These are phyloP conservation scores for Globisporangium radiosum DNA, from an alignment of 352 stramenopile species.

Conservation along the genomic window DNA sequence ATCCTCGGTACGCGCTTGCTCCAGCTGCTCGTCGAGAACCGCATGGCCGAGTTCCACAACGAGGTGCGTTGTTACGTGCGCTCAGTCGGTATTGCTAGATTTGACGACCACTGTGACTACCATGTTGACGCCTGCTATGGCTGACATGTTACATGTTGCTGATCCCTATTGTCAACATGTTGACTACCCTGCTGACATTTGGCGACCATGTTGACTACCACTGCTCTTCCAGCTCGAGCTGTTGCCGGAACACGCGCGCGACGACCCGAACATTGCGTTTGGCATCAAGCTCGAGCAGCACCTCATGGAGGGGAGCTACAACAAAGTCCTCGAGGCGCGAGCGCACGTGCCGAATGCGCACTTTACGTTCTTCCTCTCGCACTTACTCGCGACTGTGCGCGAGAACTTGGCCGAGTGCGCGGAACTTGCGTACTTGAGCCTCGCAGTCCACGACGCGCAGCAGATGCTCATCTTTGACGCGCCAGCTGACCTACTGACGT, in stretches of 20 bases:
- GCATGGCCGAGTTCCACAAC: conserved; percentile 92
- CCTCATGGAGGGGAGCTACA: conserved; percentile 91
- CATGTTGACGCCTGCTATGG: no score
- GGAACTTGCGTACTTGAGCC: conserved; percentile 90
- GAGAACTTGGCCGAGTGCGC: conserved; percentile 95
- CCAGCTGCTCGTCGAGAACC: conserved; percentile 88
- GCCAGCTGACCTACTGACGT: conserved; percentile 69
- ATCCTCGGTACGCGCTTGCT: conserved; percentile 88
- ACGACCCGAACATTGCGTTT: conserved; percentile 85
- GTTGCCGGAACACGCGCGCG: conserved; percentile 72
- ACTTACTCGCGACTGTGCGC: conserved; percentile 91
- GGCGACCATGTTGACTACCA: no score
- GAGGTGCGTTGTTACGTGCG: conserved; percentile 31
- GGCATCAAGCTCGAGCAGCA: conserved; percentile 89
- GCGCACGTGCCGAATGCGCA: conserved; percentile 87
- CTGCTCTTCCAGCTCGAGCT: conserved; percentile 57
- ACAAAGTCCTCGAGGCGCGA: conserved; percentile 88
- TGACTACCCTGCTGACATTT: no score
- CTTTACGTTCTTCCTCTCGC: conserved; percentile 93
- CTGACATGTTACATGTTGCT: no score
- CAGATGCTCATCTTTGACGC: conserved; percentile 93
- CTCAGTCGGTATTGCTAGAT: background rate
- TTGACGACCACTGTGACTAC: background rate
- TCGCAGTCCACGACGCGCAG: conserved; percentile 82
- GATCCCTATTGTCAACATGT: no score